These are phyloP conservation scores for Chlorella vulgaris DNA, from an alignment of 139 green algal species.

Conservation along the genomic window DNA sequence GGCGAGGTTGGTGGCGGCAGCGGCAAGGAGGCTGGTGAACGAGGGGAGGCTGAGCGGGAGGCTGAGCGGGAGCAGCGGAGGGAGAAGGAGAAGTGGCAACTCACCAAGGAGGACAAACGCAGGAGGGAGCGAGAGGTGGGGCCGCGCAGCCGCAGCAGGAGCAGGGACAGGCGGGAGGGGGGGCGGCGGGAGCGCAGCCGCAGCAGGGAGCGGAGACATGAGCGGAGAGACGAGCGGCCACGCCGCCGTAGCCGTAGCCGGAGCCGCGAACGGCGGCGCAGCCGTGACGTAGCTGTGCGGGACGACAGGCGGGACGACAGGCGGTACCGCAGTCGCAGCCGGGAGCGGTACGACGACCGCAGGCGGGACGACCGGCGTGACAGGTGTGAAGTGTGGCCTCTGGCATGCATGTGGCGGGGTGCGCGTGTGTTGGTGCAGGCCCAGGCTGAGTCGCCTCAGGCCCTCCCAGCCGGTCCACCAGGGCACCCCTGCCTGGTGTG, in stretches of 20 bases:
- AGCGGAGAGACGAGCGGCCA: neutral
- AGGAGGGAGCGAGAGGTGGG: constrained; percentile 22
- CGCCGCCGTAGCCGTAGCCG: neutral
- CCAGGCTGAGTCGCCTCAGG: too few species aligned
- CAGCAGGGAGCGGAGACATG: neutral
- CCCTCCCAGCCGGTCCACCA: too few species aligned
- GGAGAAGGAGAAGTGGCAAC: constrained; percentile 32
- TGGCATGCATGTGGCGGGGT: neutral
- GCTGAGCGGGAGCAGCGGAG: constrained; percentile 5
- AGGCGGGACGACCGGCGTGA: constrained; percentile 12
- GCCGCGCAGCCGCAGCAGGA: constrained; percentile 20
- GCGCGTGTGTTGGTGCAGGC: too few species aligned
- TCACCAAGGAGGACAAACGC: constrained; percentile 39
- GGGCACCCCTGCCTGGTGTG: too few species aligned
- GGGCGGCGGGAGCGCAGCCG: neutral
- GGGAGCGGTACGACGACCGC: constrained; percentile 9
- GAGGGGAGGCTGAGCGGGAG: neutral
- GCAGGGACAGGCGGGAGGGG: constrained; percentile 12
- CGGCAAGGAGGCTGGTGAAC: constrained; percentile 6
- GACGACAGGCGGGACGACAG: neutral
- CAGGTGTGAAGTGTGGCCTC: neutral
- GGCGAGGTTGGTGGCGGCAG: too few species aligned
- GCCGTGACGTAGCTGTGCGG: too few species aligned
- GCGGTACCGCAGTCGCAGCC: constrained; percentile 11
- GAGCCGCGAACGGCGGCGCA: too few species aligned